Conservation (phyloP, 305 asterid genomes). For the Fraxinus velutina region DNA sequence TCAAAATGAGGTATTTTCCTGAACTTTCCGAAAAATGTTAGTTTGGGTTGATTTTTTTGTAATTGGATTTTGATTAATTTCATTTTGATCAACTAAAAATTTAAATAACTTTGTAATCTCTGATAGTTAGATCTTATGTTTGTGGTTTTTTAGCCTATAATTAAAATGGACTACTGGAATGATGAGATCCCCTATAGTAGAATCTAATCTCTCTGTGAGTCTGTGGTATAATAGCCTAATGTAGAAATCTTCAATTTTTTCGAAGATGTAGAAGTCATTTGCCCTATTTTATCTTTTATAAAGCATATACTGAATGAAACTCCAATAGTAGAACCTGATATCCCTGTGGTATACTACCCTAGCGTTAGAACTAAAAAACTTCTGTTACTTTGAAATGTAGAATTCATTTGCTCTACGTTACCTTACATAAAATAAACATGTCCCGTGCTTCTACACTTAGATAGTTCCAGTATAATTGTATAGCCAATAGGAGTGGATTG, state of each 20-base stretch:
- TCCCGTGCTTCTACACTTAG: not conserved
- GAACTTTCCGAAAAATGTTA: not conserved
- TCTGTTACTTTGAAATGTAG: not conserved
- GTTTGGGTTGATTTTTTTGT: not conserved
- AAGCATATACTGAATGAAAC: not conserved
- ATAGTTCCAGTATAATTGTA: not conserved
- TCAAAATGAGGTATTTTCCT: constrained; percentile 48
- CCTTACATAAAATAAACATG: not conserved
- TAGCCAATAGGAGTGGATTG: not conserved
- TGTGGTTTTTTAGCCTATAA: not conserved
- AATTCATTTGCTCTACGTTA: not conserved
- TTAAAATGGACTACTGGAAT: not conserved
- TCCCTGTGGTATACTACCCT: not conserved
- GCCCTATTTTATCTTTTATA: not conserved
- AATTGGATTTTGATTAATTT: not conserved
- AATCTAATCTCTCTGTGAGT: not conserved
- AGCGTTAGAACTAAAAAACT: not conserved
- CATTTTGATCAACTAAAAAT: not conserved
- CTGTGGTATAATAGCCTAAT: not conserved
- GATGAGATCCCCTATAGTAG: not conserved
- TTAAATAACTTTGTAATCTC: constrained; percentile 1
- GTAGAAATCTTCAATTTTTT: not conserved
- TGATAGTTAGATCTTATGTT: not conserved
- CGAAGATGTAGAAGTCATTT: not conserved
- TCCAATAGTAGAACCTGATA: not conserved